Evolutionary conservation across 176 grass and related monocot genomes (phyloP), one percentile per base, ranked within the genome.

Genomic region (Puya raimondii): DNA sequence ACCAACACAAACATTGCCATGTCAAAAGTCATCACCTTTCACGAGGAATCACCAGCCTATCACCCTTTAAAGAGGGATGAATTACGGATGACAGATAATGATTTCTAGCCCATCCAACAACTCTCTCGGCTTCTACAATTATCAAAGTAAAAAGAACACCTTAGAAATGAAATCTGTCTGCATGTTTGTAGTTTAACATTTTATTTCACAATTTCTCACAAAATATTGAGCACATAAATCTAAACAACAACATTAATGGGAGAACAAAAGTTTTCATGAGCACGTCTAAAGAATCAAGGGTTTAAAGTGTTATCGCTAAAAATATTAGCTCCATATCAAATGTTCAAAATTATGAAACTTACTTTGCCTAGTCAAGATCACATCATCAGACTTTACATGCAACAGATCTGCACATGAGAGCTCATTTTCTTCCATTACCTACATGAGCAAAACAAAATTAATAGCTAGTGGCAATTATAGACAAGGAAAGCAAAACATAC

Each of bases 341-440:
- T 59, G 54, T 14, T 78, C 70, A 47, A 47, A 50, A 78, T 33
- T 61, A 80, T 3, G 59, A 22, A 47, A 71, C 83, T 88, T 91
- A 96, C 92, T 88, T 88, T 83, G 78, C 64, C 71, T 91, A 66
- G 92, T 87, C 72, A 96, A 88, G 87, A 91, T 74, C 49, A 96
- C 73, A 70, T 73, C 83, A 72, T 91, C 92, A 53, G 81, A 88
- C 64, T 91, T 96, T 50, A 96, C 88, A 78, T 96, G 85, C 85
- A 96, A 79, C 87, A 96, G 80, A 13, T 96, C 85, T 50, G 72
- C 53, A 47, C 91, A 96, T 63, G 85, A 91, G 50, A 96, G 68
- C 12, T 88, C 78, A 74, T 96, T 73, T 64, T 91, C 91, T 79
- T 88, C 85, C 65, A 96, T 78, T 23, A 88, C 91, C 91, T 96